phyloP scores from a whole-genome alignment of 2,329 filamentous ascomycete genomes.

The Aureobasidium sp. region DNA sequence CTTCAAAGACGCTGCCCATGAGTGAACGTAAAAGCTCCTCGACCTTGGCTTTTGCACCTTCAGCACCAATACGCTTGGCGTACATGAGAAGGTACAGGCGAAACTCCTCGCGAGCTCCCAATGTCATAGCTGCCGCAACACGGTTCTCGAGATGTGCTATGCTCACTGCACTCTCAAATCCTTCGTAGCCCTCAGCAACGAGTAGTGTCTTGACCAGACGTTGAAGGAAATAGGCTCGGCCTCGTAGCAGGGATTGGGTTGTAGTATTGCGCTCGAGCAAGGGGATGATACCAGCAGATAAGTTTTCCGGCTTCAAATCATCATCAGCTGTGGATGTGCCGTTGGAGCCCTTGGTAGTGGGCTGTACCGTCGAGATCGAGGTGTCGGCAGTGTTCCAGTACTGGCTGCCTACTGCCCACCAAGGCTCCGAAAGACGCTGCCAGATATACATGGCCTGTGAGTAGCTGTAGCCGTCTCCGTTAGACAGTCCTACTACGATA shows the following conservation, averaged over 20 bases:
- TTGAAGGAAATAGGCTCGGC: slow-evolving; percentile 84
- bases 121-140: slow-evolving; percentile 76
- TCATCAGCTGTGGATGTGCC: slow-evolving; percentile 34
- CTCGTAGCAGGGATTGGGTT: slow-evolving; percentile 82
- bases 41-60: slow-evolving; percentile 79
- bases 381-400: slow-evolving; percentile 99
- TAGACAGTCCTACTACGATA: slow-evolving; percentile 82
- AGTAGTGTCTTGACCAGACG: slow-evolving; percentile 84
- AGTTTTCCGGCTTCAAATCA: slow-evolving; percentile 48
- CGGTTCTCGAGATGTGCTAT: slow-evolving; percentile 94
- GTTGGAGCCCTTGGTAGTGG: slow-evolving; percentile 30
- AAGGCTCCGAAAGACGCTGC: slow-evolving; percentile 92
- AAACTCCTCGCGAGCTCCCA: slow-evolving; percentile 88
- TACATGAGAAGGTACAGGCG: slow-evolving; percentile 96
- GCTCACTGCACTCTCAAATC: slow-evolving; percentile 82
- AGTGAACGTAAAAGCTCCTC: slow-evolving; percentile 83
- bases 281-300: slow-evolving; percentile 89
- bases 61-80: slow-evolving; percentile 86
- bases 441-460: slow-evolving; percentile 78
- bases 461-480: slow-evolving; percentile 91
- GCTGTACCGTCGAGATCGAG: slow-evolving; percentile 72
- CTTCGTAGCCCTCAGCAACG: slow-evolving; percentile 83
- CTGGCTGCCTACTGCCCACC: slow-evolving; percentile 97
- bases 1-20: slow-evolving; percentile 61
- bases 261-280: slow-evolving; percentile 92